Percentiles rank a stretch among this genome's conserved stretches.
Evolutionary conservation across 441 rosid species (phyloP).

Genomic region (Macaranga tanarius): DNA sequence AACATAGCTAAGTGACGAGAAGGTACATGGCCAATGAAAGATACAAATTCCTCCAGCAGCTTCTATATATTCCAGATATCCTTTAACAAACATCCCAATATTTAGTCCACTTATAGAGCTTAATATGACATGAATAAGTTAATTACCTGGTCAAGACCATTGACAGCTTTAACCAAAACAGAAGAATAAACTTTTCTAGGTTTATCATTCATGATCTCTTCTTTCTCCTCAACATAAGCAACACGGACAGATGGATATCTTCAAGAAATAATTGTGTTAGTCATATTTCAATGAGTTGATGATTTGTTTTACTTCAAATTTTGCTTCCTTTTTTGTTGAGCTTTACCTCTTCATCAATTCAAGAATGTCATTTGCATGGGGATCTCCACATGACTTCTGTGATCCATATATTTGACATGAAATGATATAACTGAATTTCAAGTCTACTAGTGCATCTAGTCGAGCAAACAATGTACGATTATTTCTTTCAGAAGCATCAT

Average conservation of each 20-base stretch:
- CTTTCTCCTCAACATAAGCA: constrained; percentile 97
- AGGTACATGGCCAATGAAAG: neutral
- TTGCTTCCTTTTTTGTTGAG: constrained; percentile 13
- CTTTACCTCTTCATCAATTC: constrained; percentile 84
- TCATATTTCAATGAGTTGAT: constrained; percentile 24
- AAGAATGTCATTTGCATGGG: constrained; percentile 84
- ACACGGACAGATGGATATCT: constrained; percentile 95
- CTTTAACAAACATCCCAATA: constrained; percentile 1
- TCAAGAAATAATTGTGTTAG: constrained; percentile 28
- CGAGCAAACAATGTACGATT: constrained; percentile 61
- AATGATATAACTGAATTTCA: constrained; percentile 83
- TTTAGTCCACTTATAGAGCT: neutral
- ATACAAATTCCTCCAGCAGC: neutral
- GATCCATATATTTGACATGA: constrained; percentile 89
- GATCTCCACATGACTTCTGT: constrained; percentile 82
- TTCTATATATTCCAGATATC: neutral
- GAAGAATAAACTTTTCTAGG: constrained; percentile 72
- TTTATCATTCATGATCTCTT: constrained; percentile 48
- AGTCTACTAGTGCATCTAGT: constrained; percentile 80
- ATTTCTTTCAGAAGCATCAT: constrained; percentile 69
- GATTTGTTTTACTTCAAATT: neutral
- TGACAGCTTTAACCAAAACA: constrained; percentile 79
- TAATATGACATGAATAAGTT: constrained; percentile 7
- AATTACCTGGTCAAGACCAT: constrained; percentile 75
- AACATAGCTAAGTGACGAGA: neutral